A percentile compares a stretch with the other conserved stretches of the same genome.
Conservation (phyloP, 345 rosid species). For the Excoecaria cochinchinensis region DNA sequence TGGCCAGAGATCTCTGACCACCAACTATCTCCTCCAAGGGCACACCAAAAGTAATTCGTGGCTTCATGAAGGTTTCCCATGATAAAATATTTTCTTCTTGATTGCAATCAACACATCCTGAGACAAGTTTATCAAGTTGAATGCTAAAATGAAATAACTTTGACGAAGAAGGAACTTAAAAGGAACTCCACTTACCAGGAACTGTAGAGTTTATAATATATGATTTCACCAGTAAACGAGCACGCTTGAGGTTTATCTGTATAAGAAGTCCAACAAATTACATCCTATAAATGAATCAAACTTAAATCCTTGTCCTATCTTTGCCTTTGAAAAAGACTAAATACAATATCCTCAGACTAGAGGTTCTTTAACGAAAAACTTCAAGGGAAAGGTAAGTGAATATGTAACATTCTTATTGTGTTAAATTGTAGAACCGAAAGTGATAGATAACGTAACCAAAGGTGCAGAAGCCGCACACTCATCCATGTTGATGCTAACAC, state of each 20-base stretch:
- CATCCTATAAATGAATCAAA: not conserved
- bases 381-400: slow-evolving; percentile 12
- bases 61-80: slow-evolving; percentile 80
- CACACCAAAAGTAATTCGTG: slow-evolving; percentile 70
- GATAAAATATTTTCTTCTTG: slow-evolving; percentile 66
- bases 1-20: slow-evolving; percentile 43
- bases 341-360: not conserved
- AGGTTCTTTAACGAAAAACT: slow-evolving; percentile 10
- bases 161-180: not conserved
- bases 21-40: slow-evolving; percentile 68
- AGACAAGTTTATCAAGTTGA: slow-evolving; percentile 10
- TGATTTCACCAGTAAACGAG: slow-evolving; percentile 71
- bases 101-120: slow-evolving; percentile 84
- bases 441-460: slow-evolving; percentile 86
- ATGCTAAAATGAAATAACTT: not conserved
- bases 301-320: not conserved
- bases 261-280: slow-evolving; percentile 19
- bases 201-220: slow-evolving; percentile 56
- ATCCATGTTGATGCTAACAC: slow-evolving; percentile 68
- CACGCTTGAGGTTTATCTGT: slow-evolving; percentile 96
- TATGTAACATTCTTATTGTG: slow-evolving; percentile 44
- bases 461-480: slow-evolving; percentile 72
- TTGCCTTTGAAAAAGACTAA: not conserved
- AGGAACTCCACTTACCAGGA: slow-evolving; percentile 46
- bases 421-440: slow-evolving; percentile 68